Percentiles rank a stretch among this genome's conserved stretches.
phyloP scores from a whole-genome alignment of 108 stramenopile genomes.

The Conticribra guillardii region DNA sequence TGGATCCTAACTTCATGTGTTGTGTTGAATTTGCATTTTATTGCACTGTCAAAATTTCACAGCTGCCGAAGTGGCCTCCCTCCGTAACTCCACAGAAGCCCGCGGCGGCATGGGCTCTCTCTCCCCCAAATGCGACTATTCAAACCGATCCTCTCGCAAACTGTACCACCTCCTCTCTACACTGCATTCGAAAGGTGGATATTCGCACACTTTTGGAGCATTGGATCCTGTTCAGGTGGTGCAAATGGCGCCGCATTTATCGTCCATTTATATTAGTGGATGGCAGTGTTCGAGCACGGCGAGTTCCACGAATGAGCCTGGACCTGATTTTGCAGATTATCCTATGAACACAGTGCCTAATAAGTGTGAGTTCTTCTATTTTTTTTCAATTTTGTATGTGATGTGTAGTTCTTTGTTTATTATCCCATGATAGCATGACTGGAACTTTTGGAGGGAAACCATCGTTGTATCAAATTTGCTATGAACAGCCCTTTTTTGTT shows the following conservation, averaged over 20 bases:
- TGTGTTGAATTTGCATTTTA: background rate
- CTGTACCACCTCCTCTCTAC: slow-evolving; percentile 69
- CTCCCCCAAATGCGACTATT: slow-evolving; percentile 67
- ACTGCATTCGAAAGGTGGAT: slow-evolving; percentile 74
- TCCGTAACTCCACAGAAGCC: slow-evolving; percentile 70
- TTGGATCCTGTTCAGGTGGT: slow-evolving; percentile 96
- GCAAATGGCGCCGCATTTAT: slow-evolving; percentile 95
- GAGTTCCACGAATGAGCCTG: slow-evolving; percentile 93
- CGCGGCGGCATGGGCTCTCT: slow-evolving; percentile 32
- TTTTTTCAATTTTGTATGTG: no score
- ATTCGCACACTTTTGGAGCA: slow-evolving; percentile 95
- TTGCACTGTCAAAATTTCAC: slow-evolving; percentile 5
- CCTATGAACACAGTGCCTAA: slow-evolving; percentile 90
- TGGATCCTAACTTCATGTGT: background rate
- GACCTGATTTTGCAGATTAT: slow-evolving; percentile 94
- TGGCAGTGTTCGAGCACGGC: slow-evolving; percentile 96
- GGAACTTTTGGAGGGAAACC: no score
- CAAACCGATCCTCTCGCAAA: slow-evolving; percentile 64
- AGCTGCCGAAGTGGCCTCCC: slow-evolving; percentile 84
- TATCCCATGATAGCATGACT: no score
- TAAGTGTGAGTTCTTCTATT: slow-evolving; percentile 52
- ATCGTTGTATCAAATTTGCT: no score
- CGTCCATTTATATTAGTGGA: slow-evolving; percentile 89
- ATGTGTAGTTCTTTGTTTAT: no score
- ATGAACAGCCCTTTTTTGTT: no score